Evolutionary conservation across 331 rosid genomes (phyloP).

Genomic region (Quercus tomentella): DNA sequence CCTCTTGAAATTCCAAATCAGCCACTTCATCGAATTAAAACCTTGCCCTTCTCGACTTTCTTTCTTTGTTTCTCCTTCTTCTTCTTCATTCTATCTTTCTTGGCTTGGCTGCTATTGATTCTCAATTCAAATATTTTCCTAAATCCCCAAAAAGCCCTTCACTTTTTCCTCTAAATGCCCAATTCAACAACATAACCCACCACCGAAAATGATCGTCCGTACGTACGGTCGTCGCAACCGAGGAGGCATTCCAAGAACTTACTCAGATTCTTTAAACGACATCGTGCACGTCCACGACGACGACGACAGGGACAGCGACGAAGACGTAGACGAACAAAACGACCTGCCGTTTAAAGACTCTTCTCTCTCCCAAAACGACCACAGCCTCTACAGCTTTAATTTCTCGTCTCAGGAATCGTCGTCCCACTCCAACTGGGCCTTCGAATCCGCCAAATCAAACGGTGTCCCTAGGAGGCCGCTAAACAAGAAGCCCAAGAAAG

Average conservation of each 20-base stretch:
- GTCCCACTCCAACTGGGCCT: background rate
- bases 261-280: constrained; percentile 38
- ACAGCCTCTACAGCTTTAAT: background rate
- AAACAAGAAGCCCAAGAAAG: background rate
- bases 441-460: too few species aligned
- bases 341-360: background rate
- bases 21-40: background rate
- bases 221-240: constrained; percentile 46
- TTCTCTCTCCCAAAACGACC: background rate
- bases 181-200: background rate
- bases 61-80: background rate
- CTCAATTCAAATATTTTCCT: background rate
- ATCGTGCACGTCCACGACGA: constrained; percentile 5
- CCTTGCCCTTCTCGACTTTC: too few species aligned
- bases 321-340: constrained; percentile 32
- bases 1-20: background rate
- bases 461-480: too few species aligned
- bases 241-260: constrained; percentile 28
- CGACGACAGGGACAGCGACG: constrained; percentile 20
- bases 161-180: constrained; percentile 7
- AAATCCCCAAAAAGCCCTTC: constrained; percentile 26
- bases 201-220: constrained; percentile 36
- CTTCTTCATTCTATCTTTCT: background rate
- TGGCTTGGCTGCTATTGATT: too few species aligned
- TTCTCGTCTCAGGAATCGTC: constrained; percentile 4